Evolutionary conservation across 805 yeast species (phyloP).

Genomic region (Teunomyces kruisii): DNA sequence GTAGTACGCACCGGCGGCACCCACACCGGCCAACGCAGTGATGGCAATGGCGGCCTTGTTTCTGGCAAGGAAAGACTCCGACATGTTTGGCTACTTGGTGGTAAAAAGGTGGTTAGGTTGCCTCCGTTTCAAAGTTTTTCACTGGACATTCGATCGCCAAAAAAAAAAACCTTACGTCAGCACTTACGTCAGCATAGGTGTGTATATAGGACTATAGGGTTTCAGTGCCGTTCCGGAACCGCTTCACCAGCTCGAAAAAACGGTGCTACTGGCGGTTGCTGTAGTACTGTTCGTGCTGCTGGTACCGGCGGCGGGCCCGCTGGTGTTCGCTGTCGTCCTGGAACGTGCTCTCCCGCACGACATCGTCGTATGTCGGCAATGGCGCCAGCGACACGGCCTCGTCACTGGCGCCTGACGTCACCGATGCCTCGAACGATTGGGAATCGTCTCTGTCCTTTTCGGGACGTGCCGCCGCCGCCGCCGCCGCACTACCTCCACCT

Average conservation of each 20-base stretch:
- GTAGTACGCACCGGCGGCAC: constrained; percentile 64
- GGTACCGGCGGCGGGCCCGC: constrained; percentile 34
- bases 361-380: constrained; percentile 41
- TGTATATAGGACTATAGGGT: no score
- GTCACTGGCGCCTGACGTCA: background rate
- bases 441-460: background rate
- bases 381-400: constrained; percentile 4
- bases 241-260: no score
- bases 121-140: constrained; percentile 1
- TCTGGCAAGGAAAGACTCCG: constrained; percentile 41
- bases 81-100: background rate
- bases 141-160: constrained; percentile 1
- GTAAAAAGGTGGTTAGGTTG: background rate
- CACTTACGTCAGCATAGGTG: background rate
- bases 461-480: no score
- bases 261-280: no score
- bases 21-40: constrained; percentile 61
- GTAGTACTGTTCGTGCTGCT: constrained; percentile 27
- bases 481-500: no score
- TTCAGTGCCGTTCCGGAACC: no score
- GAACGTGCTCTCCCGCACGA: constrained; percentile 26
- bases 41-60: constrained; percentile 66
- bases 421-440: no score
- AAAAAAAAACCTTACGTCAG: constrained; percentile 1
- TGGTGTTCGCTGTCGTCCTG: constrained; percentile 28